Percentiles rank a stretch among this genome's conserved stretches.
Evolutionary conservation across 805 yeast genomes (phyloP).

Genomic region (Saccharomycopsis schoenii): DNA sequence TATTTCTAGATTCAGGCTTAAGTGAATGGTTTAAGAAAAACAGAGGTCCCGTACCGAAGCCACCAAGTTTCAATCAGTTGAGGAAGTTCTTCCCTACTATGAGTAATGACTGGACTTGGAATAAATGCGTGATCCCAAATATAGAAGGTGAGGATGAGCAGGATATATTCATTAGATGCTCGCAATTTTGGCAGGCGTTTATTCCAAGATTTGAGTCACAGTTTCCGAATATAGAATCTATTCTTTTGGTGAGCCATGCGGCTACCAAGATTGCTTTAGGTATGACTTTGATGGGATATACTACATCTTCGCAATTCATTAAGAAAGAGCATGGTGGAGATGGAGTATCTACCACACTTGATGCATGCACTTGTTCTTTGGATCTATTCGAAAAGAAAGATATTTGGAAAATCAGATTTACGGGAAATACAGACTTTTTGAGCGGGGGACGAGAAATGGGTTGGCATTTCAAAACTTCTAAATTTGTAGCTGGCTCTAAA

Average conservation of each 20-base stretch:
- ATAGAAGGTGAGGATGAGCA: conserved; percentile 63
- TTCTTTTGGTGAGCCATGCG: conserved; percentile 81
- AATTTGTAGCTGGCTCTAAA: conserved; percentile 79
- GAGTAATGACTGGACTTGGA: conserved; percentile 42
- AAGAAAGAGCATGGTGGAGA: conserved; percentile 26
- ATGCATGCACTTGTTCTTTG: conserved; percentile 81
- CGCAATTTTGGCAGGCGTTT: conserved; percentile 43
- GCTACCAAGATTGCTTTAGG: conserved; percentile 91
- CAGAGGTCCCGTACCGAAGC: conserved; percentile 57
- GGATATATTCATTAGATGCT: conserved; percentile 55
- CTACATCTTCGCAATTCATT: conserved; percentile 40
- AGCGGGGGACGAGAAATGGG: conserved; percentile 82
- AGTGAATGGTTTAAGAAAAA: conserved; percentile 88
- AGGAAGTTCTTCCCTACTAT: conserved; percentile 43
- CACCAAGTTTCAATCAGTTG: conserved; percentile 44
- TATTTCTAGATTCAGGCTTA: conserved; percentile 68
- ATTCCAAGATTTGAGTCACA: conserved; percentile 46
- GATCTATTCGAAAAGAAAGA: conserved; percentile 42
- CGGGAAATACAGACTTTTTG: conserved; percentile 67
- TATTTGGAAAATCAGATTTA: conserved; percentile 55
- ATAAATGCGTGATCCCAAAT: conserved; percentile 49
- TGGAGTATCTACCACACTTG: conserved; percentile 34
- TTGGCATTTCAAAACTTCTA: conserved; percentile 64
- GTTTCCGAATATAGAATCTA: conserved; percentile 50
- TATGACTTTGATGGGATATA: conserved; percentile 52